Evolutionary conservation across 164 flowering plant genomes (phyloP).

Genomic region (Berberis vulgaris): DNA sequence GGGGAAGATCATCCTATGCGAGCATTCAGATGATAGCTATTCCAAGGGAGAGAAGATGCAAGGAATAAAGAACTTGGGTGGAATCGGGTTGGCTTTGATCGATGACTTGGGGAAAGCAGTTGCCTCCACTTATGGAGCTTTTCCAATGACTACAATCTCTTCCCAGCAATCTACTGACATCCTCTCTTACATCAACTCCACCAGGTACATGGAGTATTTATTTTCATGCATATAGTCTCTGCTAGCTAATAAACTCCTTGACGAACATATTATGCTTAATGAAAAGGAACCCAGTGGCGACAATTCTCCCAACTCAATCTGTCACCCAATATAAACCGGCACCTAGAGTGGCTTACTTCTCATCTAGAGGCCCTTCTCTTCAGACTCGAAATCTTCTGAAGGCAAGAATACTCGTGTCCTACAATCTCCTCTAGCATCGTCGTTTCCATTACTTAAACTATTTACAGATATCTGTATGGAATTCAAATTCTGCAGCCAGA

Average conservation of each 20-base stretch:
- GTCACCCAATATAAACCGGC: constrained; percentile 46
- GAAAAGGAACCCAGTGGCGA: constrained; percentile 50
- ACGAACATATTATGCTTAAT: no score
- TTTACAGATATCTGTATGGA: not conserved
- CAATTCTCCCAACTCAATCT: constrained; percentile 45
- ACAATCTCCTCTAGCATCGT: not conserved
- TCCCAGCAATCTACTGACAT: constrained; percentile 31
- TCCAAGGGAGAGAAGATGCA: constrained; percentile 19
- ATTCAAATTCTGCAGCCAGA: constrained; percentile 60
- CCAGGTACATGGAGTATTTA: constrained; percentile 26
- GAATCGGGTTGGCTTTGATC: constrained; percentile 39
- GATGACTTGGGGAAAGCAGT: constrained; percentile 28
- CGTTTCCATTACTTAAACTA: not conserved
- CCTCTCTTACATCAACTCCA: constrained; percentile 56
- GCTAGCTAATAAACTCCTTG: no score
- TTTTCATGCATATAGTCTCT: not conserved
- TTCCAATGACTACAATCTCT: constrained; percentile 46
- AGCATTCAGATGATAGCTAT: constrained; percentile 19
- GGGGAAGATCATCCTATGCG: constrained; percentile 66
- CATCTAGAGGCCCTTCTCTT: constrained; percentile 64
- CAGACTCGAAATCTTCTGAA: constrained; percentile 51
- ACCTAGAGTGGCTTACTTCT: constrained; percentile 53
- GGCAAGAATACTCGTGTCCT: constrained; percentile 26
- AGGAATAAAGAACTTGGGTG: constrained; percentile 35
- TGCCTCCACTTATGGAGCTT: constrained; percentile 26